phyloP scores from a whole-genome alignment of 441 rosid genomes.

The Gossypium gossypioides region DNA sequence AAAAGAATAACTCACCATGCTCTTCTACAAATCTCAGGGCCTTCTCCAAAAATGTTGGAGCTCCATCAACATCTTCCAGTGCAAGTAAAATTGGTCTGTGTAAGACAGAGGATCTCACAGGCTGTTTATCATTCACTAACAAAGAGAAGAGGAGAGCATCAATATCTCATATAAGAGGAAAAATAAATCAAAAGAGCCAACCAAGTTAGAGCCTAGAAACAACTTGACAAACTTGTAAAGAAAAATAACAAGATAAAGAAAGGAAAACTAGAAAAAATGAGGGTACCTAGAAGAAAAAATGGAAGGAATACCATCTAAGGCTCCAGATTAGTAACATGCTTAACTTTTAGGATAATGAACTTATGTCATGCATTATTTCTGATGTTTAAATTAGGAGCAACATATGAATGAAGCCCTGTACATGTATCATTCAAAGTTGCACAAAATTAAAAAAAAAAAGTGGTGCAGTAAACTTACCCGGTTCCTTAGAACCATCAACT shows the following conservation, averaged over 20 bases:
- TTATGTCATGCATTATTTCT: not conserved
- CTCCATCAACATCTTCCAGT: constrained; percentile 90
- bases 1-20: constrained; percentile 49
- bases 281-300: not conserved
- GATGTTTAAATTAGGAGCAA: not conserved
- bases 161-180: not conserved
- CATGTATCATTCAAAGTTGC: not conserved
- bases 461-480: constrained; percentile 34
- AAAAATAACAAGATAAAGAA: not conserved
- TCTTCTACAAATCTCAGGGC: constrained; percentile 86
- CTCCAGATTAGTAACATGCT: not conserved
- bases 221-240: not conserved
- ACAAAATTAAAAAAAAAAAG: not conserved
- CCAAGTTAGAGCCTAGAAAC: not conserved
- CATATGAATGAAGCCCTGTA: not conserved
- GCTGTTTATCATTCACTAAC: constrained; percentile 55
- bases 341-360: not conserved
- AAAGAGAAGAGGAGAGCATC: constrained; percentile 18
- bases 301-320: not conserved
- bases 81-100: constrained; percentile 92
- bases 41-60: constrained; percentile 97
- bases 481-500: constrained; percentile 43
- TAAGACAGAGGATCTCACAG: constrained; percentile 45
- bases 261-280: not conserved
- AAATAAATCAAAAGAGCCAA: not conserved